Percentiles rank a stretch among this genome's conserved stretches.
Evolutionary conservation across 371 early-diverging fungal genomes (phyloP).

Genomic region (Mortierella sp.): DNA sequence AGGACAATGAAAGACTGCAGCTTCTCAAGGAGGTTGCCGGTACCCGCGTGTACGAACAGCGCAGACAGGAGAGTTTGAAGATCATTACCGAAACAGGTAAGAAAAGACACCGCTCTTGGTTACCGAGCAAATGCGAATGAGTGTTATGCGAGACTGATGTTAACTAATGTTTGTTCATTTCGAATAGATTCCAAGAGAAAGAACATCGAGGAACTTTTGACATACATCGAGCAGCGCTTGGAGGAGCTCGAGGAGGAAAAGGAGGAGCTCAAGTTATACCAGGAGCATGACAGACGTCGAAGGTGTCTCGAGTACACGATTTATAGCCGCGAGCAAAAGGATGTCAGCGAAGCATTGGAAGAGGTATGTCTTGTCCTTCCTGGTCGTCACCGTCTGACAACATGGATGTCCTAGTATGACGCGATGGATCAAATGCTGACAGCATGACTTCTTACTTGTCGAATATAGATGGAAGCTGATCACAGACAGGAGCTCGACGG

Average conservation of each 20-base stretch:
- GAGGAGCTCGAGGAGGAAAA: slow-evolving; percentile 95
- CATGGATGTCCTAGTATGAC: neutral
- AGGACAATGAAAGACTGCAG: slow-evolving; percentile 91
- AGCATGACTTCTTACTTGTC: neutral
- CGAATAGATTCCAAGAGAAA: slow-evolving; percentile 80
- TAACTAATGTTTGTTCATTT: neutral
- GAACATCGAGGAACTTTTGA: slow-evolving; percentile 93
- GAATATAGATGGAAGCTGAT: slow-evolving; percentile 64
- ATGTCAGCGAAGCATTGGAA: slow-evolving; percentile 81
- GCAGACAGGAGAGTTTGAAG: slow-evolving; percentile 91
- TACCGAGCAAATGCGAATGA: neutral
- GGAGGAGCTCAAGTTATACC: slow-evolving; percentile 89
- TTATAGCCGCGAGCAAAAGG: slow-evolving; percentile 88
- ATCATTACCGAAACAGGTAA: slow-evolving; percentile 94
- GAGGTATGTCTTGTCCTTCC: slow-evolving; percentile 56
- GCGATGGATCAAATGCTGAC: neutral
- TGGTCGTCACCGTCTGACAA: neutral
- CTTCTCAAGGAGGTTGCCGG: slow-evolving; percentile 99
- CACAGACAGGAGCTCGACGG: slow-evolving; percentile 63
- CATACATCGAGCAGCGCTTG: slow-evolving; percentile 91
- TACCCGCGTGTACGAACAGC: slow-evolving; percentile 96
- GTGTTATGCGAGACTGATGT: neutral
- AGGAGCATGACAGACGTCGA: slow-evolving; percentile 88
- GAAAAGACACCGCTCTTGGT: neutral
- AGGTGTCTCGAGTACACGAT: slow-evolving; percentile 94